Evolutionary conservation across 331 rosid species (phyloP), one percentile per base, ranked within the genome.

Genomic region (Pyracantha coccinea): DNA sequence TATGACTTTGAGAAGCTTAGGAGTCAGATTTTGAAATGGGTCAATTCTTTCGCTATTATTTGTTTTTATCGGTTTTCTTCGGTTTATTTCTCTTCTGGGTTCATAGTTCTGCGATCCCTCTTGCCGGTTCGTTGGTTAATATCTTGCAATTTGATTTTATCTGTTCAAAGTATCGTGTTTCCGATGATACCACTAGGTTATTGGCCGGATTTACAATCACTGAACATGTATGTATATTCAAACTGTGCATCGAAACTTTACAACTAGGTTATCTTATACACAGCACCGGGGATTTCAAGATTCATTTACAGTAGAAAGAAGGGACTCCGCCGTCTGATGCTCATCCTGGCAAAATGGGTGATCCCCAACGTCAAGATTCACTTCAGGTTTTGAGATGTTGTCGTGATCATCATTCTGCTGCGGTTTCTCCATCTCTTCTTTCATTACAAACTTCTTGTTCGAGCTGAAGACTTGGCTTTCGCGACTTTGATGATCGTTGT

Each of bases 261-360:
- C 55, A 72, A 25, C 76, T 17, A 64, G n/a, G 27, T 72, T 2
- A 16, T 72, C 41, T 32, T 25, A 21, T 5, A 72, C 9, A 17
- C 76, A 55, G 45, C 33, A 32, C 15, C 50, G 1, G 31, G 0
- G 32, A 31, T 61, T 58, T 63, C 28, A 58, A 65, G 47, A 29
- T 70, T 80, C 19, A 57, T 72, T 75, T 4, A 24, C 59, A 45
- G 80, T 44, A 23, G 88, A 77, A 77, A 89, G 88, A 21, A 92
- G 75, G 24, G 92, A 73, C 69, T 73, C 69, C 68, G 63, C 66
- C 27, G 76, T 47, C 25, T 61, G 85, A 47, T 62, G 72, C 78
- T 76, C 87, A 38, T 63, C 31, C 9, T 84, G 78, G 72, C 69
- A 73, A 81, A 89, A 88, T 6, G 89, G 91, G 69, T 88, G 91